Percentiles rank a stretch among this genome's conserved stretches.
phyloP scores from a whole-genome alignment of 192 early-diverging fungal genomes.

The Lobosporangium transversale region DNA sequence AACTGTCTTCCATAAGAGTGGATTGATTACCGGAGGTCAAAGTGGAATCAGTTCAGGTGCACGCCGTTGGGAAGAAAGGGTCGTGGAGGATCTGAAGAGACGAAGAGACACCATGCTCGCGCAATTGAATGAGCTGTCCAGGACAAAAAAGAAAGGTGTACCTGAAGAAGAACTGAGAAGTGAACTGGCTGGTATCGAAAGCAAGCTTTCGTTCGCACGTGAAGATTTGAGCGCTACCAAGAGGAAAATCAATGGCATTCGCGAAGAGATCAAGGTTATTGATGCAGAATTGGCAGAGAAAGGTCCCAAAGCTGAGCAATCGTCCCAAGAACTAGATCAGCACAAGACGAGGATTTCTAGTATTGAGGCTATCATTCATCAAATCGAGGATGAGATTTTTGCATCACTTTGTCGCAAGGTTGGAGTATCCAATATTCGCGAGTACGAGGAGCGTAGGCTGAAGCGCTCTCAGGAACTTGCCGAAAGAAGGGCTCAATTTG shows the following conservation, averaged over 20 bases:
- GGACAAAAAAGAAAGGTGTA: conserved; percentile 72
- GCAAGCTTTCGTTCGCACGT: conserved; percentile 62
- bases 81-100: conserved; percentile 81
- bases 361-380: conserved; percentile 57
- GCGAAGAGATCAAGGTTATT: conserved; percentile 66
- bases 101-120: conserved; percentile 74
- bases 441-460: conserved; percentile 84
- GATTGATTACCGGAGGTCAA: conserved; percentile 92
- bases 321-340: conserved; percentile 37
- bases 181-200: conserved; percentile 70
- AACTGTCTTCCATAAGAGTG: conserved; percentile 94
- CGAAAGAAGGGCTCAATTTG: conserved; percentile 81
- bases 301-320: conserved; percentile 32
- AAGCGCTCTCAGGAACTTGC: conserved; percentile 74
- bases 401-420: conserved; percentile 79
- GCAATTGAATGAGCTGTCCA: conserved; percentile 78
- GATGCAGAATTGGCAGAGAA: conserved; percentile 52
- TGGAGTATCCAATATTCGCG: conserved; percentile 81
- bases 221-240: conserved; percentile 70
- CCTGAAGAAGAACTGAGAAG: conserved; percentile 69
- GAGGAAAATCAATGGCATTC: conserved; percentile 68
- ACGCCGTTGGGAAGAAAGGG: conserved; percentile 88
- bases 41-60: conserved; percentile 56
- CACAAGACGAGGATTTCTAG: conserved; percentile 51
- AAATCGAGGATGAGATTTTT: conserved; percentile 78